Conservation (phyloP, 2,329 filamentous ascomycete species). For the Trichoderma gracile region DNA sequence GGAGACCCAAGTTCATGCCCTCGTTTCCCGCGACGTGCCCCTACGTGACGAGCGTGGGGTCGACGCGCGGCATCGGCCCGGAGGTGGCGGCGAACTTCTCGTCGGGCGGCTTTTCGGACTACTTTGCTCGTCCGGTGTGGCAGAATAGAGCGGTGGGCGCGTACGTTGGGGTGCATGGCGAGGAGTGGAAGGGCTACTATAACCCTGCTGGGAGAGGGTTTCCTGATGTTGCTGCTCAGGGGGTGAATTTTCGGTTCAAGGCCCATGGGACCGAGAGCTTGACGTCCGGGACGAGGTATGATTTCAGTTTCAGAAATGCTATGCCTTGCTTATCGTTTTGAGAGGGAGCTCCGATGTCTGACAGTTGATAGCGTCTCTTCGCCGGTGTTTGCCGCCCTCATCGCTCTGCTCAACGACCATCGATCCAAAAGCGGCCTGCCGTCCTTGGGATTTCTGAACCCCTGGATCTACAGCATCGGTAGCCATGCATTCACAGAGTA, state of each 20-base stretch:
- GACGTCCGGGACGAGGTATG: conserved; percentile 41
- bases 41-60: conserved; percentile 64
- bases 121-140: conserved; percentile 47
- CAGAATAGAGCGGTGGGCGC: conserved; percentile 48
- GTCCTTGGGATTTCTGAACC: conserved; percentile 61
- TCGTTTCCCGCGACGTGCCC: conserved; percentile 50
- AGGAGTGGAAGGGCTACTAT: conserved; percentile 51
- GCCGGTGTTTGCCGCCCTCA: conserved; percentile 62
- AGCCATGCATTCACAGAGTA: conserved; percentile 41
- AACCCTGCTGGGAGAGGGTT: conserved; percentile 56
- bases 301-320: too few relatives aligned
- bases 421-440: conserved; percentile 56
- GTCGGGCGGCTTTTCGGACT: conserved; percentile 52
- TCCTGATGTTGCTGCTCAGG: conserved; percentile 63
- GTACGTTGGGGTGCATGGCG: conserved; percentile 47
- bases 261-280: conserved; percentile 33
- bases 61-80: conserved; percentile 52
- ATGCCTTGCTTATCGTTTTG: too few relatives aligned
- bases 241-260: conserved; percentile 37
- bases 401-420: conserved; percentile 65
- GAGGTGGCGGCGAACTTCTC: conserved; percentile 57
- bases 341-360: too few relatives aligned
- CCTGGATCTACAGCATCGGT: conserved; percentile 54
- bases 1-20: conserved; percentile 39
- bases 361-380: conserved; percentile 51